Evolutionary conservation across 1,284 basidiomycete genomes (phyloP).

Genomic region (Flammula alnicola): DNA sequence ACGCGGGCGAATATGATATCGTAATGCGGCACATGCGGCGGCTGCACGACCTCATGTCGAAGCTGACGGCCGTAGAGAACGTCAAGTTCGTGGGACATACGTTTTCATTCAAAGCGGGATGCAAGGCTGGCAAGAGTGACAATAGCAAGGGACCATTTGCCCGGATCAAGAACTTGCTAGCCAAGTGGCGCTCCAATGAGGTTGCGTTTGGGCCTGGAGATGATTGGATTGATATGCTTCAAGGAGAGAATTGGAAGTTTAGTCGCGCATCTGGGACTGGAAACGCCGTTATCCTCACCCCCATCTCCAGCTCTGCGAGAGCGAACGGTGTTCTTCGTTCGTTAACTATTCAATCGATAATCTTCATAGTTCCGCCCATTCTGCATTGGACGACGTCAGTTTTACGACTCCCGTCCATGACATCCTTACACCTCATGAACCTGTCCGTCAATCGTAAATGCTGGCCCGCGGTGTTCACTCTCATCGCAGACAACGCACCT

Average conservation of each 20-base stretch:
- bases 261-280: constrained; percentile 15
- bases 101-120: constrained; percentile 20
- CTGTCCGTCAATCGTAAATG: constrained; percentile 24
- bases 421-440: constrained; percentile 19
- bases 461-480: constrained; percentile 24
- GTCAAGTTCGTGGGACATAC: constrained; percentile 22
- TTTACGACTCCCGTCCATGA: constrained; percentile 16
- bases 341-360: constrained; percentile 25
- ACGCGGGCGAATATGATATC: constrained; percentile 16
- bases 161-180: constrained; percentile 13
- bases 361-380: constrained; percentile 26
- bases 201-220: neutral
- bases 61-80: constrained; percentile 13
- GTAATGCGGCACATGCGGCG: constrained; percentile 19
- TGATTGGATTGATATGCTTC: constrained; percentile 13
- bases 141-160: constrained; percentile 8
- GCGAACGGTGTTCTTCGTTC: constrained; percentile 11
- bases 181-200: constrained; percentile 8
- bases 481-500: constrained; percentile 20
- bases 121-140: neutral
- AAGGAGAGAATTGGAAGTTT: constrained; percentile 24
- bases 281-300: constrained; percentile 20
- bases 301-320: constrained; percentile 13
- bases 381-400: constrained; percentile 26
- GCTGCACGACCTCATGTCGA: constrained; percentile 16